Evolutionary conservation across 306 rosid species (phyloP), one percentile per base, ranked within the genome.

Genomic region (Trifolium dubium): DNA sequence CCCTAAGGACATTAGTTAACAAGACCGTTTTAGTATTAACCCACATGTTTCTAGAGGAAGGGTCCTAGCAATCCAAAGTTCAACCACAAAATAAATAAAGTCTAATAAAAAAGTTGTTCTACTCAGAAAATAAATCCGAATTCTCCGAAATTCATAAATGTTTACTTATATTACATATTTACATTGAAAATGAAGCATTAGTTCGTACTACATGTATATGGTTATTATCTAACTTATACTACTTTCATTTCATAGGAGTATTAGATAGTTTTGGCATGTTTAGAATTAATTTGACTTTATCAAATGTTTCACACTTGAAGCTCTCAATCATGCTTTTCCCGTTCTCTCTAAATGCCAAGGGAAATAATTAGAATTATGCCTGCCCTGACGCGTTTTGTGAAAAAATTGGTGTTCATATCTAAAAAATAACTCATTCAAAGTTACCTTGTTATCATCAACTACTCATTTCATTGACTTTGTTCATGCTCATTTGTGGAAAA

Each of bases 401-500:
- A 61, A 31, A 40, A 54, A 51, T 63, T 54, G 61, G 17, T 37
- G 31, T 37, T 63, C 46, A 59, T 30, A 56, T 50, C 51, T 6
- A 39, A 28, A n/a, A 32, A 34, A 35, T 4, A 30, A 49, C 49
- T 72, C 67, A 59, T 72, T 53, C 69, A 47, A 14, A 2, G 18
- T 14, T 47, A 47, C 54, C 0, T 47, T 13, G 54, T n/a, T 10
- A 10, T 43, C 49, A 11, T 43, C 32, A 17, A 73, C 80, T 11
- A 78, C 74, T 72, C 59, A 67, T 43, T 61, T 28, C 35, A 46
- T 73, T 82, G 83, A 82, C 80, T 73, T 62, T 8, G 68, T 62
- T 10, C 54, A 15, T 43, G 43, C 31, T 4, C 3, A 10, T 43
- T 43, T 43, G n/a, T 43, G n/a, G 14, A 43, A 43, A 43, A 51